Conservation (phyloP, 441 rosid species). For the Gossypium lobatum region DNA sequence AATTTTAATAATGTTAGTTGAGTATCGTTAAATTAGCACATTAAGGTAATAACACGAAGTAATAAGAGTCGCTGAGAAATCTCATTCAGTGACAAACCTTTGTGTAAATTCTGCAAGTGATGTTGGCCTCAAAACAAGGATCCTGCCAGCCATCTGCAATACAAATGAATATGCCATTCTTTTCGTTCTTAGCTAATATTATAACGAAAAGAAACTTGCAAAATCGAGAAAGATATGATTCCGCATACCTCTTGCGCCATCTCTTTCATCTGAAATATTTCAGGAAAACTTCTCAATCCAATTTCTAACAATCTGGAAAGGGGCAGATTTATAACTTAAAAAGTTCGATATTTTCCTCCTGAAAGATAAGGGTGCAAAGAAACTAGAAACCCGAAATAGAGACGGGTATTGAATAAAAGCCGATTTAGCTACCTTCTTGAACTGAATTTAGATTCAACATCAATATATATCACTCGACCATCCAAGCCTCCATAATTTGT, state of each 20-base stretch:
- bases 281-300: conserved; percentile 72
- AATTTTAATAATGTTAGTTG: conserved; percentile 3
- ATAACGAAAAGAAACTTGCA: conserved; percentile 12
- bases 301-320: conserved; percentile 74
- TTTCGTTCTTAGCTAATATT: not conserved
- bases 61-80: not conserved
- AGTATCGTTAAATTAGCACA: not conserved
- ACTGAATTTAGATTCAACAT: conserved; percentile 82
- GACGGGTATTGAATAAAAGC: not conserved
- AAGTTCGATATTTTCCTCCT: not conserved
- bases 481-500: conserved; percentile 62
- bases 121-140: conserved; percentile 66
- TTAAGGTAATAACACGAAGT: not conserved
- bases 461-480: conserved; percentile 71
- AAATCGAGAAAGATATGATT: conserved; percentile 5
- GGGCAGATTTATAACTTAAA: not conserved
- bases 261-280: conserved; percentile 59
- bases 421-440: conserved; percentile 53
- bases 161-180: conserved; percentile 2
- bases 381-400: not conserved
- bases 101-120: conserved; percentile 71
- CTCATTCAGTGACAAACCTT: conserved; percentile 38
- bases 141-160: conserved; percentile 84
- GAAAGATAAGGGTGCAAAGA: not conserved
- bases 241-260: conserved; percentile 69